Evolutionary conservation across 768 basidiomycete species (phyloP).

Genomic region (Kockovaella imperatae): DNA sequence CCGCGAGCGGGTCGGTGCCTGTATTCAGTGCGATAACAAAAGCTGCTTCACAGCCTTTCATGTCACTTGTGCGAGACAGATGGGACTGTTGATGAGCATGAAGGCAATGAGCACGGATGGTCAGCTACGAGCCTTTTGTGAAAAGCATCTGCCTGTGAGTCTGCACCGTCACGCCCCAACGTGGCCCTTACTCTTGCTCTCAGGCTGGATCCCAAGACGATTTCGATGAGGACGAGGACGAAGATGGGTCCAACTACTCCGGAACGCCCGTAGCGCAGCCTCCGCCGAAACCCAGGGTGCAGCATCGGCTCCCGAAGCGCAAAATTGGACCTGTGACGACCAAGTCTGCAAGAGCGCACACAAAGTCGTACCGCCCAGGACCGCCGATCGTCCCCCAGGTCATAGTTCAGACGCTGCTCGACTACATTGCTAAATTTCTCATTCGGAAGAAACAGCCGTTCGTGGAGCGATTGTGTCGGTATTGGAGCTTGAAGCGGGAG

Average conservation of each 20-base stretch:
- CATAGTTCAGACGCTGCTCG: constrained; percentile 68
- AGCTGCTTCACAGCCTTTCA: constrained; percentile 92
- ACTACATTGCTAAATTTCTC: constrained; percentile 63
- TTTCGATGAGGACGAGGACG: constrained; percentile 47
- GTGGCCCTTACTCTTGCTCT: constrained; percentile 3
- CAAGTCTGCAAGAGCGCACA: constrained; percentile 81
- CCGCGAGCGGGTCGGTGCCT: constrained; percentile 62
- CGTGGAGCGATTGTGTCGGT: constrained; percentile 68
- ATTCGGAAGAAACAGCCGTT: constrained; percentile 72
- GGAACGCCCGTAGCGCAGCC: constrained; percentile 32
- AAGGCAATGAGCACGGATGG: constrained; percentile 37
- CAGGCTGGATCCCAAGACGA: constrained; percentile 49
- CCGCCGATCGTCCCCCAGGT: constrained; percentile 83
- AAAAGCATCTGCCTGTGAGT: constrained; percentile 80
- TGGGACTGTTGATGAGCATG: constrained; percentile 58
- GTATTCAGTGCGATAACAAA: constrained; percentile 88
- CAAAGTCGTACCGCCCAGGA: constrained; percentile 83
- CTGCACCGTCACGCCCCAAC: background rate
- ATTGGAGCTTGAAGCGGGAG: constrained; percentile 97
- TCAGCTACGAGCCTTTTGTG: constrained; percentile 69
- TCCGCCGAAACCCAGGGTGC: constrained; percentile 3
- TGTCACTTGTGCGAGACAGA: constrained; percentile 81
- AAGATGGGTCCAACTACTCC: constrained; percentile 38
- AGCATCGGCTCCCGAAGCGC: background rate
- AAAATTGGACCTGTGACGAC: constrained; percentile 44